Evolutionary conservation across 2,329 filamentous ascomycete genomes (phyloP).

Genomic region (Ophiocordyceps polyrhachis-furcata): DNA sequence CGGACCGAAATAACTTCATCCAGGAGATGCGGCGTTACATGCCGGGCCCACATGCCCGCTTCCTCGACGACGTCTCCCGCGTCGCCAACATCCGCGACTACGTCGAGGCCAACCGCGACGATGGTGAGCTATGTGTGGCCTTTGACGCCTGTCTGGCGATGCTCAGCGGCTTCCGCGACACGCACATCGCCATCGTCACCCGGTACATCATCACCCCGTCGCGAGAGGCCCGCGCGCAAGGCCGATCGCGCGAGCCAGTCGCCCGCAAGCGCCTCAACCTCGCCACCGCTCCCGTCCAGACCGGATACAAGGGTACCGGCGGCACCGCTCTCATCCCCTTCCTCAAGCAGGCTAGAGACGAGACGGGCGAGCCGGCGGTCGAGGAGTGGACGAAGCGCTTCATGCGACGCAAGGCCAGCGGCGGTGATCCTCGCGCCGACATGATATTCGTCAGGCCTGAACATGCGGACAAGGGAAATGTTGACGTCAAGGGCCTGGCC

Average conservation of each 20-base stretch:
- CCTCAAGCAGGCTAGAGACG: conserved; percentile 87
- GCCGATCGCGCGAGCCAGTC: conserved; percentile 36
- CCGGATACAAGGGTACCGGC: conserved; percentile 69
- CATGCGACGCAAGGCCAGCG: conserved; percentile 32
- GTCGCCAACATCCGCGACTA: conserved; percentile 80
- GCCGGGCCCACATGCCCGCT: conserved; percentile 81
- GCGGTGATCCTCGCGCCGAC: conserved; percentile 29
- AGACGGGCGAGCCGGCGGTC: conserved; percentile 84
- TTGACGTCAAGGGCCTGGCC: conserved; percentile 48
- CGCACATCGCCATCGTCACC: conserved; percentile 90
- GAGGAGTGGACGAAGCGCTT: conserved; percentile 40
- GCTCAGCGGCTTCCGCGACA: conserved; percentile 58
- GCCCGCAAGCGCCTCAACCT: conserved; percentile 35
- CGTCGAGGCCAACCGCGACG: conserved; percentile 41
- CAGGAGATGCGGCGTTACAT: conserved; percentile 95
- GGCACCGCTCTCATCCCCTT: conserved; percentile 91
- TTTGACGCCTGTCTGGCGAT: conserved; percentile 78
- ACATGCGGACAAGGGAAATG: conserved; percentile 22
- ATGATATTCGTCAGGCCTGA: conserved; percentile 38
- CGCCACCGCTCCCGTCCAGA: conserved; percentile 34
- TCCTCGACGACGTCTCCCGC: conserved; percentile 59
- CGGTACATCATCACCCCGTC: conserved; percentile 89
- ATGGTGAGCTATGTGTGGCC: conserved; percentile 54
- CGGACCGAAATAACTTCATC: conserved; percentile 55
- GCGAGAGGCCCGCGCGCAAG: conserved; percentile 48